Evolutionary conservation across 768 basidiomycete species (phyloP).

Genomic region (Xerocomus spinulosus): DNA sequence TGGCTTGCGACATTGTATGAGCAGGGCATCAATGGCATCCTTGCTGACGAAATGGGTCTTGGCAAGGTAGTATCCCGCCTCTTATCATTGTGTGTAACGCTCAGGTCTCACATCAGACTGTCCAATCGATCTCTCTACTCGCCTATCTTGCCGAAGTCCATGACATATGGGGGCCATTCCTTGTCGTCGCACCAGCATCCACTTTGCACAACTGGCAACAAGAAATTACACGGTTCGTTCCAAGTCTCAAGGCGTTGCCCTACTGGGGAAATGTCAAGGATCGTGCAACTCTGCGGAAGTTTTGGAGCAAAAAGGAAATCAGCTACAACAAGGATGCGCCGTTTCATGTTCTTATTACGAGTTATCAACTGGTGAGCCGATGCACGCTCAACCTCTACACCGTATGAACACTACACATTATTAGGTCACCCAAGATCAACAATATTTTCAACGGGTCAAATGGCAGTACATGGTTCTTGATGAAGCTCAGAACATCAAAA

Average conservation of each 20-base stretch:
- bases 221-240: slow-evolving; percentile 94
- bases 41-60: slow-evolving; percentile 98
- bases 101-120: slow-evolving; percentile 53
- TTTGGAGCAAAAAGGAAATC: slow-evolving; percentile 98
- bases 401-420: slow-evolving; percentile 3
- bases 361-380: slow-evolving; percentile 81
- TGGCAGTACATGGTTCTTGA: slow-evolving; percentile 99
- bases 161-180: slow-evolving; percentile 98
- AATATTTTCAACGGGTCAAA: slow-evolving; percentile 95
- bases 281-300: slow-evolving; percentile 87
- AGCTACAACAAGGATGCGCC: slow-evolving; percentile 93
- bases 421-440: slow-evolving; percentile 92
- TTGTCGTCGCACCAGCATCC: slow-evolving; percentile 95
- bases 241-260: slow-evolving; percentile 87
- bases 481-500: slow-evolving; percentile 99
- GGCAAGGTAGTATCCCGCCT: slow-evolving; percentile 56
- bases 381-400: background rate
- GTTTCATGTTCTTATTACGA: slow-evolving; percentile 95
- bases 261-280: slow-evolving; percentile 99
- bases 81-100: background rate
- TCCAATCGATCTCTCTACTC: slow-evolving; percentile 94
- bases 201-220: slow-evolving; percentile 99
- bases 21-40: slow-evolving; percentile 98
- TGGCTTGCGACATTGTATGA: slow-evolving; percentile 98
- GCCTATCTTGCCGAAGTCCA: slow-evolving; percentile 96